Evolutionary conservation across 176 grass and related monocot genomes (phyloP).

Genomic region (Oryza longistaminata): DNA sequence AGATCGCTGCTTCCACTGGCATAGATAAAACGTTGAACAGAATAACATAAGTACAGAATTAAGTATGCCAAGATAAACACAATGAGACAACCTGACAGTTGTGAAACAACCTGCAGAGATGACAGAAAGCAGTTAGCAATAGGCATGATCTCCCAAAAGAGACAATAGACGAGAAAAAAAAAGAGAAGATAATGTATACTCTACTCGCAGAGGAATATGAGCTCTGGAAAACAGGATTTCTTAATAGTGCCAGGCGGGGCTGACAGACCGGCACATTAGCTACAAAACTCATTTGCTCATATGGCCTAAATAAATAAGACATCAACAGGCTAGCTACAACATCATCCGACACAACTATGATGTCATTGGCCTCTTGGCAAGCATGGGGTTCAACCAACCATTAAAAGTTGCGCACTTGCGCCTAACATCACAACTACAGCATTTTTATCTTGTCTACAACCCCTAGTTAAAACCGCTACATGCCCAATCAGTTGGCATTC

Average conservation of each 20-base stretch:
- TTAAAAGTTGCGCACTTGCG: background rate
- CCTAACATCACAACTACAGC: slow-evolving; percentile 50
- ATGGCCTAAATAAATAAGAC: slow-evolving; percentile 48
- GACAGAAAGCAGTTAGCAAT: too few relatives aligned
- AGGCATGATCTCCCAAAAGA: background rate
- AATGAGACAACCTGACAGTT: background rate
- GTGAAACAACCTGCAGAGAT: background rate
- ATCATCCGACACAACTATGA: slow-evolving; percentile 34
- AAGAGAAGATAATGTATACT: background rate
- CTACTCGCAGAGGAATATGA: background rate
- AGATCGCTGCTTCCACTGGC: background rate
- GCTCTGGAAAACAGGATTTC: background rate
- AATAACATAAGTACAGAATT: background rate
- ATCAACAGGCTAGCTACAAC: slow-evolving; percentile 41
- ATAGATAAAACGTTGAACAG: background rate
- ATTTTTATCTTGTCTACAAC: slow-evolving; percentile 37
- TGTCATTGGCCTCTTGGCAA: slow-evolving; percentile 5
- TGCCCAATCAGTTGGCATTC: slow-evolving; percentile 37
- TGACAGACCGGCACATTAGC: background rate
- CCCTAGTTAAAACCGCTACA: slow-evolving; percentile 36
- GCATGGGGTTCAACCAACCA: slow-evolving; percentile 1
- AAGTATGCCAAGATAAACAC: background rate
- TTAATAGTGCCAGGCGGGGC: background rate
- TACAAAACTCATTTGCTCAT: slow-evolving; percentile 26
- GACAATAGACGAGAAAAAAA: background rate